These are phyloP conservation scores for Aureobasidium sp. DNA, from an alignment of 2,329 filamentous ascomycete species.

Conservation along the genomic window DNA sequence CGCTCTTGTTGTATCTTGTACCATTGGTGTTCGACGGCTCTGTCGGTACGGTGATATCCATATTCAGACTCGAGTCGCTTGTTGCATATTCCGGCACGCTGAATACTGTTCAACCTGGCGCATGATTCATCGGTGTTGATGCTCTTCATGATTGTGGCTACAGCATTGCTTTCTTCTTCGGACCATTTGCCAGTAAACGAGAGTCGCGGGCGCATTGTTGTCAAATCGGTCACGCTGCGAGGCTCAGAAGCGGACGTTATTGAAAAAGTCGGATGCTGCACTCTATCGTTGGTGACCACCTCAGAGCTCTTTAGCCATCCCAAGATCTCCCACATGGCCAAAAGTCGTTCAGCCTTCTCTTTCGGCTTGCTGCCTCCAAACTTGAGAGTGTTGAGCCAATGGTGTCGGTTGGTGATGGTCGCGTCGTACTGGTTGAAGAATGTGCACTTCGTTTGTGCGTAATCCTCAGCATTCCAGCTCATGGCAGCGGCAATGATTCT, in stretches of 20 bases:
- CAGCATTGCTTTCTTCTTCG: neutral
- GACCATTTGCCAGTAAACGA: neutral
- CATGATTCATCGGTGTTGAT: neutral
- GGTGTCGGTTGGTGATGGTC: neutral
- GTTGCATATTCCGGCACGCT: neutral
- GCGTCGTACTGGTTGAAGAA: neutral
- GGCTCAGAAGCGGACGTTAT: no score
- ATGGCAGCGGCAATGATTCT: neutral
- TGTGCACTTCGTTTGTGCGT: neutral
- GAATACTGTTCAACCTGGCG: no score
- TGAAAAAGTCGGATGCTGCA: neutral
- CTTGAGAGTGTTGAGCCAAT: neutral
- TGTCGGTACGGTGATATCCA: neutral
- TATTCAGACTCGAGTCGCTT: neutral
- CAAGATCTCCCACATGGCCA: neutral
- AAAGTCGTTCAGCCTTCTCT: neutral
- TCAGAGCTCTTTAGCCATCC: neutral
- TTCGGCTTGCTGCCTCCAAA: neutral
- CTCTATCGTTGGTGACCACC: neutral
- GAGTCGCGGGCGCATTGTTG: neutral
- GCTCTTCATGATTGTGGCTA: neutral
- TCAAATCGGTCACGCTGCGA: neutral
- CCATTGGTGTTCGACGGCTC: neutral
- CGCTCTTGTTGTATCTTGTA: neutral
- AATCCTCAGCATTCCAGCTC: neutral